Base-by-base conservation (phyloP, 2,329 filamentous ascomycete genomes). In the Fusarium tanahbumbuense region DNA sequence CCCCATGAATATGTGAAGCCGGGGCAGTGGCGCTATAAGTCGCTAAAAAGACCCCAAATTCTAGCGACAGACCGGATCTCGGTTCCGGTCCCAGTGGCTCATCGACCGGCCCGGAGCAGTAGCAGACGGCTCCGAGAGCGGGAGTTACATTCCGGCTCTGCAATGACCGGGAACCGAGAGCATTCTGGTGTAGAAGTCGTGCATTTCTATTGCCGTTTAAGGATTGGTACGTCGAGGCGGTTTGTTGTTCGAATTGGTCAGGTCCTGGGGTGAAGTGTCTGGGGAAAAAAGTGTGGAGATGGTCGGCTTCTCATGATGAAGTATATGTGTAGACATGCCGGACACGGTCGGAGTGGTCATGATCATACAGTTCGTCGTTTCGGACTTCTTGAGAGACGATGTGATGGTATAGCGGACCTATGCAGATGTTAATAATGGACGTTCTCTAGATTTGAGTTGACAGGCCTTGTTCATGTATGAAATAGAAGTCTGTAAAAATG, bases 91-190 rank as follows among this genome's bases (percentile, higher is more conserved):
- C 67, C 55, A 55, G n/a, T 25, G 25, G 47, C 20, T 5, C 18
- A 23, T n/a, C 12, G 28, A 53, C 49, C 49, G 49, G 49, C 49
- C 49, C 49, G 49, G 49, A 53, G 49, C 30, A 53, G 23, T 23
- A 22, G 22, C 34, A 37, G 49, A 53, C 62, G 63, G 58, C 46
- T 46, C 57, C 47, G 54, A 48, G 49, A 54, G 28, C 22, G 42
- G 37, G 37, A 65, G 57, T 57, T 61, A 40, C 49, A 8, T 58
- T 41, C 72, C 72, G 70, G 72, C 45, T 42, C 68, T 55, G 57
- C 58, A 71, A 71, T 53, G 64, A 59, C 68, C 72, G 72, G 72
- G 70, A 73, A 64, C 68, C 72, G 63, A 70, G 37, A 56, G 20
- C 25, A 23, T 53, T 41, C 40, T 50, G 54, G 67, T 46, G 27